Conservation (phyloP, 371 early-diverging fungal species). For the Lichtheimia ramosa region DNA sequence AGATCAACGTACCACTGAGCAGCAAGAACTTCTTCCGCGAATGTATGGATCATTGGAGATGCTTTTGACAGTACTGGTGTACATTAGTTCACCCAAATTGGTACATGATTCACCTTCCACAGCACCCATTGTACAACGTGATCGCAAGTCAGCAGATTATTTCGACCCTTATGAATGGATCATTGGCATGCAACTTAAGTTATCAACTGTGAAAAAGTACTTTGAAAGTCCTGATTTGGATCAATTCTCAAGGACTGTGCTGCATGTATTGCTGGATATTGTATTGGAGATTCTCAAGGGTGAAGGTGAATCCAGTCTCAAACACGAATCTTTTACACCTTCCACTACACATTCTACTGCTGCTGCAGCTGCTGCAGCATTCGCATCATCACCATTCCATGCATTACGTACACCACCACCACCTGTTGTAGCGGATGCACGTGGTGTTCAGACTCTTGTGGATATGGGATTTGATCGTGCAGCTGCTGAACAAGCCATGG, state of each 20-base stretch:
- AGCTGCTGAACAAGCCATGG: conserved; percentile 80
- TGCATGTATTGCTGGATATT: conserved; percentile 56
- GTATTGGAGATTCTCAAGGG: conserved; percentile 72
- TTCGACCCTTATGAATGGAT: conserved; percentile 76
- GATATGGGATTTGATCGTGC: conserved; percentile 92
- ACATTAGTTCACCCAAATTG: conserved; percentile 59
- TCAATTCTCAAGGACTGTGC: conserved; percentile 46
- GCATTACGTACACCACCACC: conserved; percentile 21
- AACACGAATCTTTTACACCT: conserved; percentile 19
- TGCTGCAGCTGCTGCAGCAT: neutral
- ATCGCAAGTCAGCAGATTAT: conserved; percentile 52
- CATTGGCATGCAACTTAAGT: conserved; percentile 52
- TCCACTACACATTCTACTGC: neutral
- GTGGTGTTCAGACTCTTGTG: conserved; percentile 69
- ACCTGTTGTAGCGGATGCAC: conserved; percentile 55
- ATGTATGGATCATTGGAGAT: conserved; percentile 55
- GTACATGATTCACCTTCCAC: conserved; percentile 76
- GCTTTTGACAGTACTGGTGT: conserved; percentile 59
- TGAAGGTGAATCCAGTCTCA: conserved; percentile 58
- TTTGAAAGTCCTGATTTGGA: conserved; percentile 43
- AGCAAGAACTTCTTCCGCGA: conserved; percentile 28
- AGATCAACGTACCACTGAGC: conserved; percentile 21
- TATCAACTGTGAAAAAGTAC: conserved; percentile 50
- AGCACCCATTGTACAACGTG: conserved; percentile 51
- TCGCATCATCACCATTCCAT: conserved; percentile 33